Percentiles rank a stretch among this genome's conserved stretches.
These are phyloP conservation scores for Cladosporium austrohemisphaericum DNA, from an alignment of 2,329 filamentous ascomycete genomes.

Conservation along the genomic window DNA sequence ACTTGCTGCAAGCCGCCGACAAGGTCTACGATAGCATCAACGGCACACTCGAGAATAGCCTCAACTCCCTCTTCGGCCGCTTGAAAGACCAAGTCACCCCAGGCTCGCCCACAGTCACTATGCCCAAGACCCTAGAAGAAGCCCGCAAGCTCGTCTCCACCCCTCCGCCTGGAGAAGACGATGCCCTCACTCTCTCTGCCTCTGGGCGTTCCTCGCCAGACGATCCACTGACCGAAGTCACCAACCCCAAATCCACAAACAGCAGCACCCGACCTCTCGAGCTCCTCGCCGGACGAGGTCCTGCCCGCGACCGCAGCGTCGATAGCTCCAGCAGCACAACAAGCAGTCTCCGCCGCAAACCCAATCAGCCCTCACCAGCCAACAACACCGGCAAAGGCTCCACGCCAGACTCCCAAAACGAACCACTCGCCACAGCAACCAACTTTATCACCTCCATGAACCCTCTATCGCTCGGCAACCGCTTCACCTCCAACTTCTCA, in stretches of 20 bases:
- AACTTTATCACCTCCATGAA: conserved; percentile 34
- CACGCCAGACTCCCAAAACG: conserved; percentile 4
- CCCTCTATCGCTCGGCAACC: conserved; percentile 28
- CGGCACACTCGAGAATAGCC: conserved; percentile 83
- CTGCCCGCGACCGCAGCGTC: conserved; percentile 66
- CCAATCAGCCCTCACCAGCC: not conserved
- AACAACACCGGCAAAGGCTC: conserved; percentile 10
- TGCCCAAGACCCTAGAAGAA: conserved; percentile 90
- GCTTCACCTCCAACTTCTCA: conserved; percentile 29
- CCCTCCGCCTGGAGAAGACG: conserved; percentile 43
- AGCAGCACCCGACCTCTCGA: conserved; percentile 62
- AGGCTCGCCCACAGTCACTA: conserved; percentile 46
- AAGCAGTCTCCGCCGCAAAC: conserved; percentile 42
- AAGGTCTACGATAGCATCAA: conserved; percentile 90
- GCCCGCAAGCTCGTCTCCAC: conserved; percentile 83
- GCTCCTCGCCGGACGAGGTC: conserved; percentile 64
- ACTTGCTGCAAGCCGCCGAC: conserved; percentile 74
- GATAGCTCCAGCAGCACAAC: conserved; percentile 58
- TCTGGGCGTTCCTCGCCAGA: conserved; percentile 34
- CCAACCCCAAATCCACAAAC: conserved; percentile 20
- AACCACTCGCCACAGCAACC: conserved; percentile 23
- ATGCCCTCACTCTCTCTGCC: conserved; percentile 31
- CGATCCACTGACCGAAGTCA: conserved; percentile 26
- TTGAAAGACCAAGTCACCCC: conserved; percentile 62
- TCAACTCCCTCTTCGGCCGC: conserved; percentile 87